Conservation (phyloP, 352 stramenopile genomes). For the Phytophthora niederhauseri region DNA sequence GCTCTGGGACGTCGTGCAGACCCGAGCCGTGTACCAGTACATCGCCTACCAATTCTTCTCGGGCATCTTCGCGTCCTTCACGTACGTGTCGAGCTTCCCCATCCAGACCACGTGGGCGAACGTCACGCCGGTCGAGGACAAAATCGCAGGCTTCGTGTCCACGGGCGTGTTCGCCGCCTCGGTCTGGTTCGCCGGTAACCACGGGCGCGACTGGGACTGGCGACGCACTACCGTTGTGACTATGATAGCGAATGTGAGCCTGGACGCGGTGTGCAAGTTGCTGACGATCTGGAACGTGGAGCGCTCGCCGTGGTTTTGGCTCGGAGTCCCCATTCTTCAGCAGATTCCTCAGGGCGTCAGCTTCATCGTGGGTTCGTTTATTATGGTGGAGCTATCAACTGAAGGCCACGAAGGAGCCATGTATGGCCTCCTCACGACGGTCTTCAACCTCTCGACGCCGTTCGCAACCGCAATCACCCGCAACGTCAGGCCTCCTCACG, state of each 20-base stretch:
- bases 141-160: neutral
- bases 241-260: neutral
- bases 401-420: conserved; percentile 1
- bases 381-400: neutral
- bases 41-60: conserved; percentile 1
- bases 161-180: neutral
- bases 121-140: neutral
- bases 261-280: neutral
- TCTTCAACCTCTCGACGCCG: neutral
- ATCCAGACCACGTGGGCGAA: neutral
- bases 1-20: neutral
- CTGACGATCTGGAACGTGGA: neutral
- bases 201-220: neutral
- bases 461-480: conserved; percentile 1
- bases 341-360: neutral
- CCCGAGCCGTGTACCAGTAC: neutral
- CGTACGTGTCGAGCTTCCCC: neutral
- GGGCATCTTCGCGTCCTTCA: neutral
- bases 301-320: conserved; percentile 1
- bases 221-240: neutral
- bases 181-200: neutral
- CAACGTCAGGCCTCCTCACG: neutral
- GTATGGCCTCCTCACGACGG: neutral
- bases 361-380: conserved; percentile 2
- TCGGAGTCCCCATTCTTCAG: neutral